A percentile compares a stretch with the other conserved stretches of the same genome.
phyloP scores from a whole-genome alignment of 2,329 filamentous ascomycete genomes.

The Endocalyx cinctus region DNA sequence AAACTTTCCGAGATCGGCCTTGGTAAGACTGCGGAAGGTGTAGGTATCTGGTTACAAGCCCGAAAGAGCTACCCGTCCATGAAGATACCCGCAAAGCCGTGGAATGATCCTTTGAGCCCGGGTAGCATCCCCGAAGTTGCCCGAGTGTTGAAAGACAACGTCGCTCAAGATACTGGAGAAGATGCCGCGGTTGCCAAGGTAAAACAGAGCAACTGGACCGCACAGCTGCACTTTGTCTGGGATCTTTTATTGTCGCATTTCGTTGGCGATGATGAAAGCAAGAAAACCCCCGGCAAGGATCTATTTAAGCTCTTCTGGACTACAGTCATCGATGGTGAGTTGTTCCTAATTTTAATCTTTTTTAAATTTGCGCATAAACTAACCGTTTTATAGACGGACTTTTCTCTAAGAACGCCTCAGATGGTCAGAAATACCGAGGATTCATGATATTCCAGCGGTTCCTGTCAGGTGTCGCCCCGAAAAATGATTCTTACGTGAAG shows the following conservation, averaged over 20 bases:
- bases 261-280: conserved; percentile 26
- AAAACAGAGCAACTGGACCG: conserved; percentile 70
- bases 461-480: conserved; percentile 47
- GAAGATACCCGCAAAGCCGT: conserved; percentile 64
- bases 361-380: too few relatives aligned
- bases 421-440: conserved; percentile 87
- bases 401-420: conserved; percentile 75
- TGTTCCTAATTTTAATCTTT: not conserved
- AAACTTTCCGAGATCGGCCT: conserved; percentile 61
- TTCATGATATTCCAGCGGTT: conserved; percentile 82
- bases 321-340: conserved; percentile 77
- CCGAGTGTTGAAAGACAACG: conserved; percentile 74
- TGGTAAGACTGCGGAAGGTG: conserved; percentile 78
- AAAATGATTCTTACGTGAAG: conserved; percentile 43
- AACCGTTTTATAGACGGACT: conserved; percentile 58
- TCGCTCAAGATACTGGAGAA: conserved; percentile 48
- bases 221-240: conserved; percentile 86
- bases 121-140: conserved; percentile 66
- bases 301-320: conserved; percentile 78
- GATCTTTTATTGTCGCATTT: conserved; percentile 64
- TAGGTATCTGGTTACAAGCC: conserved; percentile 80
- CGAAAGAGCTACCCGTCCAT: conserved; percentile 59
- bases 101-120: conserved; percentile 70
- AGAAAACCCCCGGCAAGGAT: conserved; percentile 31
- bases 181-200: conserved; percentile 39